phyloP scores from a whole-genome alignment of 1,139 yeast genomes.

The Kodamaea sp. region DNA sequence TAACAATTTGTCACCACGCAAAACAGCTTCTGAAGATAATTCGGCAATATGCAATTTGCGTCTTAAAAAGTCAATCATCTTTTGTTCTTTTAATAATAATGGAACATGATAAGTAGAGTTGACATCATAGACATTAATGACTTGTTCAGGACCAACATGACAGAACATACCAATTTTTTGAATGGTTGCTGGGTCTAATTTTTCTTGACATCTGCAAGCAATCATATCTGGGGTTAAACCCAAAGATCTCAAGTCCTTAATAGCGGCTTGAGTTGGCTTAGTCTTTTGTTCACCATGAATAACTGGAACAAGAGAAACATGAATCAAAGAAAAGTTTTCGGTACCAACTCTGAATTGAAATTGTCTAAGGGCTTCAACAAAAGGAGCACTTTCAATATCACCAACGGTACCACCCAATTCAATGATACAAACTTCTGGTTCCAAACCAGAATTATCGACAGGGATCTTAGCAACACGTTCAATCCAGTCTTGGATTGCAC shows the following conservation, averaged over 20 bases:
- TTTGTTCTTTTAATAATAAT: conserved; percentile 80
- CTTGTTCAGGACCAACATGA: conserved; percentile 97
- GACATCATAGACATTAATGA: conserved; percentile 94
- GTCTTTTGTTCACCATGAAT: conserved; percentile 99
- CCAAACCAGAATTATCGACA: conserved; percentile 85
- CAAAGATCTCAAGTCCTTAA: conserved; percentile 89
- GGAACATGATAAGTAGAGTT: conserved; percentile 98
- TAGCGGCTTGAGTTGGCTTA: conserved; percentile 98
- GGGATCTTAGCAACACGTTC: conserved; percentile 89
- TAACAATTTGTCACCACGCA: conserved; percentile 67
- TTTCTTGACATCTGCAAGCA: conserved; percentile 93
- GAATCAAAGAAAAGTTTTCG: conserved; percentile 92
- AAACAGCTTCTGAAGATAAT: conserved; percentile 51
- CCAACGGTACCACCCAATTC: conserved; percentile 99
- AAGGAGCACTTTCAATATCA: conserved; percentile 98
- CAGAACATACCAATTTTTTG: conserved; percentile 98
- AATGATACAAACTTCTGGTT: conserved; percentile 90
- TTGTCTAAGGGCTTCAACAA: conserved; percentile 97
- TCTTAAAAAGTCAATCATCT: conserved; percentile 69
- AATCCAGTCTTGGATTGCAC: conserved; percentile 98
- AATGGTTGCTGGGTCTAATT: conserved; percentile 76
- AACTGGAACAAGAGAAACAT: conserved; percentile 94
- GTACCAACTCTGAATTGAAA: conserved; percentile 95
- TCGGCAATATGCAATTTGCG: conserved; percentile 62
- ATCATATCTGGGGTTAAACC: conserved; percentile 96